Evolutionary conservation across 305 asterid genomes (phyloP), one percentile per base, ranked within the genome.

Genomic region (Monarda citriodora): DNA sequence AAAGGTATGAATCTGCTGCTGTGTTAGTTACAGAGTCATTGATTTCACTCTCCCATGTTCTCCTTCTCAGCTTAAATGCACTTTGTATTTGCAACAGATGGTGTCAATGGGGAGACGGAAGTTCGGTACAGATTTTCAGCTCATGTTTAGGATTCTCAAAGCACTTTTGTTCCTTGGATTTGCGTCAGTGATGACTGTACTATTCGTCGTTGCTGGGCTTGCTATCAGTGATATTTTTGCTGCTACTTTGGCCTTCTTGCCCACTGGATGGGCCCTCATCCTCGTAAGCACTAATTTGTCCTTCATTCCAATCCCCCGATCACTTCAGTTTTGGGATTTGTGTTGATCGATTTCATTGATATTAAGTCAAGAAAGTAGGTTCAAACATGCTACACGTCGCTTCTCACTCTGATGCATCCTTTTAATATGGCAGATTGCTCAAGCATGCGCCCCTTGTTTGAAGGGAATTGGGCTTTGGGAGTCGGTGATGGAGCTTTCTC

Each of bases 261-360:
- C 98, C 22, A 82, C 98, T 8, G 97, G 98, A 53, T 92, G 98
- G 98, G 98, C 91, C 64, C 70, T 92, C 74, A 83, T 89, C 61
- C 86, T 89, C 55, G 96, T 91, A 76, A 81, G 90, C 76, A 44
- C 34, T 29, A 29, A 50, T 26, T 44, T 40, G 44, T 29, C 23
- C 38, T 44, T 22, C 38, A 12, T 31, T 26, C 29, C 36, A 38
- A 17, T 38, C 48, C 20, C 52, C 3, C 20, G 12, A 47, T 20
- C 58, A 29, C 41, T 29, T 7, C 58, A 7, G 9, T 22, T 47
- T 37, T 37, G 14, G 14, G 7, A 45, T 17, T 17, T 45, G 23
- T 17, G 18, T 17, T 17, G 1, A 17, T 17, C 9, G 17, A 47
- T 52, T 29, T 15, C 15, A 14, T 51, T 14, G 6, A 25, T 7